These are phyloP conservation scores for Emmonsiellopsis sp. DNA, from an alignment of 2,329 filamentous ascomycete species.

Conservation along the genomic window DNA sequence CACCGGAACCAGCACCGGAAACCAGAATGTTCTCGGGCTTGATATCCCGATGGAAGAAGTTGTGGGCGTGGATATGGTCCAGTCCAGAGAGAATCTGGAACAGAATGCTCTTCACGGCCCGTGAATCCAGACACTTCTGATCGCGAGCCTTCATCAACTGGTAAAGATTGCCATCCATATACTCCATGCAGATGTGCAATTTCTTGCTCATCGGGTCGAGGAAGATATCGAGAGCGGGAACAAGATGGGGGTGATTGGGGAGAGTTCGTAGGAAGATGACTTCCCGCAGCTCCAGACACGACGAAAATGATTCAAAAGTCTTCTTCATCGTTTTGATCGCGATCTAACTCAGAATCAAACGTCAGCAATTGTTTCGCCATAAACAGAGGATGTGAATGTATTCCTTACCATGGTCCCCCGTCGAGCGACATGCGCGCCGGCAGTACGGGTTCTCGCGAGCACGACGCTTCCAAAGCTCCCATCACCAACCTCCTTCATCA, in stretches of 20 bases:
- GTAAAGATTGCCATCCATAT: slow-evolving; percentile 98
- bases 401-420: slow-evolving; percentile 79
- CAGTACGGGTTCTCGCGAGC: slow-evolving; percentile 80
- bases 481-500: slow-evolving; percentile 96
- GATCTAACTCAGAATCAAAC: slow-evolving; percentile 48
- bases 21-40: slow-evolving; percentile 99
- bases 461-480: slow-evolving; percentile 96
- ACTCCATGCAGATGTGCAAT: slow-evolving; percentile 97
- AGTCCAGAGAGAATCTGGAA: slow-evolving; percentile 94
- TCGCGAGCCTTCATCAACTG: slow-evolving; percentile 98
- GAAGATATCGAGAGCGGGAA: slow-evolving; percentile 97
- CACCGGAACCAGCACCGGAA: slow-evolving; percentile 75
- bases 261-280: slow-evolving; percentile 92
- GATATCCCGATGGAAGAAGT: slow-evolving; percentile 98
- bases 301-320: slow-evolving; percentile 83
- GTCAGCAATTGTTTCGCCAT: neutral
- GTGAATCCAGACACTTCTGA: slow-evolving; percentile 83
- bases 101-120: slow-evolving; percentile 92
- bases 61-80: slow-evolving; percentile 93
- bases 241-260: slow-evolving; percentile 78
- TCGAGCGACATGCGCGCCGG: slow-evolving; percentile 78
- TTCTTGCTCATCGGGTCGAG: slow-evolving; percentile 93
- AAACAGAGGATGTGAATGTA: slow-evolving; percentile 1
- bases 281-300: slow-evolving; percentile 87
- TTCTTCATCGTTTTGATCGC: slow-evolving; percentile 99